Conservation (phyloP, 305 asterid genomes). For the Lippia alba region DNA sequence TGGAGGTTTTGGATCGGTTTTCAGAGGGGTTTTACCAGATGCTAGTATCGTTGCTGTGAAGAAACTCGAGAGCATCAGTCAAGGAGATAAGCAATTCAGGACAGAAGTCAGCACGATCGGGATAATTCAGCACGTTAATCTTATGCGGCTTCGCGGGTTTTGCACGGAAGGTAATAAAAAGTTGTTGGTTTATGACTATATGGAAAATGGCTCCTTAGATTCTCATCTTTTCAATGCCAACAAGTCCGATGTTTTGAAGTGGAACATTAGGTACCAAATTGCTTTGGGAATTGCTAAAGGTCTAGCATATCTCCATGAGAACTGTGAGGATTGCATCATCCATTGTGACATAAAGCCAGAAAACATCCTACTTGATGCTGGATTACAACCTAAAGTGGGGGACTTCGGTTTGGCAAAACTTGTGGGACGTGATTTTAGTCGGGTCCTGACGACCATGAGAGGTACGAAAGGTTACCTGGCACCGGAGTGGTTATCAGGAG, state of each 20-base stretch:
- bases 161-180: background rate
- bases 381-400: constrained; percentile 57
- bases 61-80: constrained; percentile 64
- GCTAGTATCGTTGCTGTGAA: constrained; percentile 58
- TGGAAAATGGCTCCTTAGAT: constrained; percentile 1
- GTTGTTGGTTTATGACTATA: constrained; percentile 7
- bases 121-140: constrained; percentile 54
- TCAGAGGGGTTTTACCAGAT: constrained; percentile 57
- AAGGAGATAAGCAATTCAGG: constrained; percentile 68
- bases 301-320: background rate
- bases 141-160: background rate
- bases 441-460: constrained; percentile 65
- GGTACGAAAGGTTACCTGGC: constrained; percentile 54
- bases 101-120: constrained; percentile 72
- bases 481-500: constrained; percentile 70
- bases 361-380: constrained; percentile 51
- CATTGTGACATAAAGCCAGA: constrained; percentile 49
- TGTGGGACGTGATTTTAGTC: constrained; percentile 62
- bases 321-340: background rate
- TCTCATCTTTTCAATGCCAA: background rate
- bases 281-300: background rate
- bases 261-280: constrained; percentile 5
- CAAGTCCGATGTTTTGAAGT: background rate
- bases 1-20: constrained; percentile 73
- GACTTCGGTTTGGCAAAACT: constrained; percentile 66